A percentile compares a stretch with the other conserved stretches of the same genome.
These are phyloP conservation scores for Turritis glabra DNA, from an alignment of 345 rosid genomes.

Conservation along the genomic window DNA sequence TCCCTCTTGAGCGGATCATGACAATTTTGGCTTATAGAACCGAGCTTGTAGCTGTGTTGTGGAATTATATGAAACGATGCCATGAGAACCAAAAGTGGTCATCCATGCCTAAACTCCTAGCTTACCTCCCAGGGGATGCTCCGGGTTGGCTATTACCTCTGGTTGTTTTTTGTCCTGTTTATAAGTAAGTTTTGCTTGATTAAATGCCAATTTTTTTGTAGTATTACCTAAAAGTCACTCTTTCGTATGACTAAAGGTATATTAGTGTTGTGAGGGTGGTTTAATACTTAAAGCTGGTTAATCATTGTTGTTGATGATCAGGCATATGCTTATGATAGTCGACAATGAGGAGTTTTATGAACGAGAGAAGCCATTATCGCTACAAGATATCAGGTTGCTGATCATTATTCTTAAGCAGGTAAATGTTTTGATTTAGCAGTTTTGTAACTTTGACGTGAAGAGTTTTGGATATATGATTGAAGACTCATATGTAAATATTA, in stretches of 20 bases:
- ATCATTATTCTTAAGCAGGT: conserved; percentile 90
- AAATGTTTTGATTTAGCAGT: conserved; percentile 10
- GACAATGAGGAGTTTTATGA: conserved; percentile 98
- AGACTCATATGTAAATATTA: not conserved
- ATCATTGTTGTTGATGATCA: conserved; percentile 46
- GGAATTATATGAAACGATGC: conserved; percentile 90
- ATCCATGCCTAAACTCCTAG: conserved; percentile 55
- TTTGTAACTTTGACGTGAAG: conserved; percentile 15
- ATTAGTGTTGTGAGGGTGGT: conserved; percentile 18
- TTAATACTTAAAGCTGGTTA: conserved; percentile 4
- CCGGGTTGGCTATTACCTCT: conserved; percentile 97
- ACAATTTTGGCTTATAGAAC: conserved; percentile 92
- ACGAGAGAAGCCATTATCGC: conserved; percentile 82
- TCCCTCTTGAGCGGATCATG: conserved; percentile 84
- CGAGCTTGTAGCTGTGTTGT: conserved; percentile 84
- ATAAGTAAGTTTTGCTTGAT: conserved; percentile 67
- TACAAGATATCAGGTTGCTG: conserved; percentile 73
- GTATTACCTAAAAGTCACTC: conserved; percentile 1
- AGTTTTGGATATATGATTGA: conserved; percentile 26
- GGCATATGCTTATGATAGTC: conserved; percentile 97
- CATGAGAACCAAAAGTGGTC: conserved; percentile 89
- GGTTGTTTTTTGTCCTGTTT: conserved; percentile 95
- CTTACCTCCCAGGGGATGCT: conserved; percentile 73
- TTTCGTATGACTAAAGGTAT: conserved; percentile 7
- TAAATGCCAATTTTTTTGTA: not conserved